Percentiles rank a stretch among this genome's conserved stretches.
phyloP scores from a whole-genome alignment of 139 green algal species.

The Ulvella scutata region DNA sequence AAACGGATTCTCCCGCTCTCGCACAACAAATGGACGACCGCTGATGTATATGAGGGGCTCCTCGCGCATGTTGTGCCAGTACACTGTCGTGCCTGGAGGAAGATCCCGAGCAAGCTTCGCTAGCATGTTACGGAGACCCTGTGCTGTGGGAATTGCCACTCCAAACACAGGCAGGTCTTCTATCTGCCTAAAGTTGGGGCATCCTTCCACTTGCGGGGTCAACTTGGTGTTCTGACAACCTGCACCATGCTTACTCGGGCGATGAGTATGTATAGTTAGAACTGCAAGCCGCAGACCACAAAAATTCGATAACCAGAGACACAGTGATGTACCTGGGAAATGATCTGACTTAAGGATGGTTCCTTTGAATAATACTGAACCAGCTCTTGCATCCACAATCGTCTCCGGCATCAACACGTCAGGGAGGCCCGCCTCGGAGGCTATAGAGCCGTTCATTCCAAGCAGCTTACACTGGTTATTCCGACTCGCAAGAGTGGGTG shows the following conservation, averaged over 20 bases:
- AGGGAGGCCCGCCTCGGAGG: too few species aligned
- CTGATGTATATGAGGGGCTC: slow-evolving; percentile 92
- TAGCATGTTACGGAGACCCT: slow-evolving; percentile 64
- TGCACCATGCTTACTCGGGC: slow-evolving; percentile 8
- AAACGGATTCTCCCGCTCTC: slow-evolving; percentile 83
- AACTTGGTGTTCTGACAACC: slow-evolving; percentile 91
- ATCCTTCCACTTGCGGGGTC: slow-evolving; percentile 64
- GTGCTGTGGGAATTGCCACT: slow-evolving; percentile 81
- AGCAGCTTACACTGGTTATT: too few species aligned
- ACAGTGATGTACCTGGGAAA: slow-evolving; percentile 39
- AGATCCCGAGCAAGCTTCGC: slow-evolving; percentile 38
- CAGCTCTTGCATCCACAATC: slow-evolving; percentile 37
- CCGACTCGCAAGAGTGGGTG: too few species aligned
- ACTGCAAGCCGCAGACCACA: background rate
- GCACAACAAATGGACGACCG: slow-evolving; percentile 79
- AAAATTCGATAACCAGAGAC: background rate
- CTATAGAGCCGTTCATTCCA: too few species aligned
- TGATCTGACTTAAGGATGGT: slow-evolving; percentile 86
- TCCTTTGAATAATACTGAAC: slow-evolving; percentile 67
- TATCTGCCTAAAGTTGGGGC: slow-evolving; percentile 88
- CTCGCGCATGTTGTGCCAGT: slow-evolving; percentile 92
- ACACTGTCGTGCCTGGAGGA: slow-evolving; percentile 22
- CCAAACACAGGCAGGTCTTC: slow-evolving; percentile 76
- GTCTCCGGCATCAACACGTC: slow-evolving; percentile 38
- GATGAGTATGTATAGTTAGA: background rate